Evolutionary conservation across 2,329 filamentous ascomycete species (phyloP), one percentile per base, ranked within the genome.

Genomic region (Fusarium albidum): DNA sequence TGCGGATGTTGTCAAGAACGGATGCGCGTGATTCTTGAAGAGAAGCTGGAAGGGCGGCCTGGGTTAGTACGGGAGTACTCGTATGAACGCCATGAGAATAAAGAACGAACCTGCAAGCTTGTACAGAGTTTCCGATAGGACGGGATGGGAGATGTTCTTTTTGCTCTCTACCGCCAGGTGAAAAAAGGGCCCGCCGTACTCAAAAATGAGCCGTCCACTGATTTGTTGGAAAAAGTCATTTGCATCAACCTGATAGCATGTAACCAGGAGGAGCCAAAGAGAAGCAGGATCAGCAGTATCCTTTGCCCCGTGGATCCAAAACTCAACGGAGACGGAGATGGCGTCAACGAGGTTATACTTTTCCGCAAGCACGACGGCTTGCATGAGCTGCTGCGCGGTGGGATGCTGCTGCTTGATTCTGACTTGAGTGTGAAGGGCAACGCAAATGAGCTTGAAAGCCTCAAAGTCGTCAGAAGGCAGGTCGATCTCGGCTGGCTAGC

Each of bases 391-490:
- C 11, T 27, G 5, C 7, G 29, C 5, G 14, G 28, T 17, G 12
- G 49, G 56, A 4, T 9, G 2, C 25, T 48, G n/a, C 3, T 46
- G 34, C n/a, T 32, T 50, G 7, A 34, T 39, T 5, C 11, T 31
- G 9, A 14, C 26, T 25, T 38, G 48, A 21, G 27, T 25, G 15
- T 59, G 49, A 31, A 57, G 32, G 28, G 39, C 41, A 9, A 37
- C n/a, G 26, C 46, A 55, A 3, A 57, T 28, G 13, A 26, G 17
- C n/a, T 15, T 29, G 39, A 57, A 42, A 18, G 33, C 18, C 3
- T 49, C 28, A 5, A 46, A 39, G 32, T 59, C 49, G 21, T 59
- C 52, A 17, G 25, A 35, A 11, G 53, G 49, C 6, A 59, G 35
- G 6, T 25, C 3, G 8, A 59, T 48, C 25, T 53, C 49, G 8